Base-by-base conservation (phyloP, 2,329 filamentous ascomycete species). In the Neocatenulostroma microsporum region DNA sequence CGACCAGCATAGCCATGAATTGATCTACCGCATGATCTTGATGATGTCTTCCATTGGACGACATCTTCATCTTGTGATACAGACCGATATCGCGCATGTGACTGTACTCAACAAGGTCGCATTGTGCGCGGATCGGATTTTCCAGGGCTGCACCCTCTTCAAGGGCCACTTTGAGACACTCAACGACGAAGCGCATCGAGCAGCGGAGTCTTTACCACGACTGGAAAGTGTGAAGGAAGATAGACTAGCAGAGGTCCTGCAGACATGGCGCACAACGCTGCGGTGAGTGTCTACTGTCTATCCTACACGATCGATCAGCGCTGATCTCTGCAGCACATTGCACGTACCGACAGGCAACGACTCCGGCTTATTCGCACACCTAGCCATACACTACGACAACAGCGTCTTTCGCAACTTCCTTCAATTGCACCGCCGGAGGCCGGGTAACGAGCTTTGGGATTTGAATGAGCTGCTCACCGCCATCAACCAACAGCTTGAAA, bases 291-390 rank as follows among this genome's bases (percentile, higher is more conserved):
- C 17, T 12, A 32, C 11, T 28, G 6, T 30, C 36, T 21, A 28
- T 15, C 30, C 34, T 17, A 33, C 30, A 28, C 21, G n/a, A 30
- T 15, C n/a, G 8, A 15, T 35, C 19, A 24, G 30, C 12, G 15
- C 26, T 25, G 15, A 26, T 11, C 11, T n/a, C 4, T 10, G 7
- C 13, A 45, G 40, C 13, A 45, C 24, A 3, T 21, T 45, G 23
- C 40, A 45, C 40, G 27, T 28, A n/a, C 40, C 42, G 11, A 42
- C 42, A 15, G 39, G 36, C 10, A 37, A 42, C 17, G 36, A 42
- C 19, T 25, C 40, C 8, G 8, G 24, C 15, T 26, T 45, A 4
- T 42, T 45, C 18, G 14, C 28, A 18, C 15, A 30, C n/a, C 14
- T 45, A 7, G 13, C 25, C 10, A 21, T 30, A 9, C 33, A 40